Evolutionary conservation across 2,329 filamentous ascomycete genomes (phyloP).

Genomic region (Xylariaceae sp.): DNA sequence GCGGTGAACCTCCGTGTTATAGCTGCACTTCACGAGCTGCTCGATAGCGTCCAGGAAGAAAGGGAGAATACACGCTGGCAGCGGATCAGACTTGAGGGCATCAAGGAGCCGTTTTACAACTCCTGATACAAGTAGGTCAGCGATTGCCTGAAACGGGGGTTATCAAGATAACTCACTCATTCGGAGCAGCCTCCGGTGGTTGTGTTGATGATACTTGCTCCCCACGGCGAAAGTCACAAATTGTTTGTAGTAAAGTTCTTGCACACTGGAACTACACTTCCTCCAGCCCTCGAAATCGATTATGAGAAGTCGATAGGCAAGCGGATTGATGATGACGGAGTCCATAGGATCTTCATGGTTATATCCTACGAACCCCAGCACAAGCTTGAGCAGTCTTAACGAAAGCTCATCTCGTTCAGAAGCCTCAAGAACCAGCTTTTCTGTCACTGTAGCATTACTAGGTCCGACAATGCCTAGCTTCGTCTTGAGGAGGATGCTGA

Average conservation of each 20-base stretch:
- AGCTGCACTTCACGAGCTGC: conserved; percentile 71
- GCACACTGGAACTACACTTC: conserved; percentile 66
- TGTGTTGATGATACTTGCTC: conserved; percentile 90
- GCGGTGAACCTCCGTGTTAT: conserved; percentile 78
- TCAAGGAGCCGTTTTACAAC: conserved; percentile 88
- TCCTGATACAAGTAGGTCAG: conserved; percentile 44
- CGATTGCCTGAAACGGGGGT: conserved; percentile 12
- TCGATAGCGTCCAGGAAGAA: conserved; percentile 76
- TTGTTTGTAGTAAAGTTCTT: conserved; percentile 88
- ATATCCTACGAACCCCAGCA: conserved; percentile 86
- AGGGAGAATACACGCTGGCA: conserved; percentile 65
- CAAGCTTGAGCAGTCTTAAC: conserved; percentile 65
- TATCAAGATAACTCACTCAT: conserved; percentile 64
- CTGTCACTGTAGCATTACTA: conserved; percentile 32
- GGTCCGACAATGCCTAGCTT: conserved; percentile 60
- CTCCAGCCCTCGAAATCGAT: conserved; percentile 95
- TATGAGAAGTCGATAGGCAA: conserved; percentile 86
- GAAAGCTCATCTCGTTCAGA: conserved; percentile 52
- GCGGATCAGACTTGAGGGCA: conserved; percentile 77
- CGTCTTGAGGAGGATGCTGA: conserved; percentile 76
- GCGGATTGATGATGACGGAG: conserved; percentile 90
- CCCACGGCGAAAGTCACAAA: conserved; percentile 83
- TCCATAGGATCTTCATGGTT: conserved; percentile 72
- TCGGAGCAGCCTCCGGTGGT: conserved; percentile 74
- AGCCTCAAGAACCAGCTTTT: conserved; percentile 42